These are phyloP conservation scores for Trichoderma pleuroti DNA, from an alignment of 2,329 filamentous ascomycete species.

Conservation along the genomic window DNA sequence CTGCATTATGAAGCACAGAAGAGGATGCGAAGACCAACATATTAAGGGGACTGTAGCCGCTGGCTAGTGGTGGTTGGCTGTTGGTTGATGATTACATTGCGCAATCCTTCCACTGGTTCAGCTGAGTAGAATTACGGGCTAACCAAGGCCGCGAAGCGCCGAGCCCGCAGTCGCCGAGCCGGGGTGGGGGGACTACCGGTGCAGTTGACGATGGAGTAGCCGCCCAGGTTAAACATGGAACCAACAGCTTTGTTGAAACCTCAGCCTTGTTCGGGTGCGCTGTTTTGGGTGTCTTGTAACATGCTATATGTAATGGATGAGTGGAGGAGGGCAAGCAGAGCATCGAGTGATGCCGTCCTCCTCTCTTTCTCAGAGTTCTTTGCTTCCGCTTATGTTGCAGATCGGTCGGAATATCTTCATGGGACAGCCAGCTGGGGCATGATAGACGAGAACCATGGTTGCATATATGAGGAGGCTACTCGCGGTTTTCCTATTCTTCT, in stretches of 20 bases:
- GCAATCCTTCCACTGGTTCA: background rate
- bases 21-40: background rate
- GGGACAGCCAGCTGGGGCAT: background rate
- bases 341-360: background rate
- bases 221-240: background rate
- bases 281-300: background rate
- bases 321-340: background rate
- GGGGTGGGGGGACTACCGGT: background rate
- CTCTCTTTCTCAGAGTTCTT: background rate
- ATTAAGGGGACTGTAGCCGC: background rate
- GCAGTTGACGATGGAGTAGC: background rate
- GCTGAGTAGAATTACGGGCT: background rate
- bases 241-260: background rate
- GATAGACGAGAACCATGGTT: background rate
- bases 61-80: background rate
- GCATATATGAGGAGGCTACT: background rate
- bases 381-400: background rate
- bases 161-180: background rate
- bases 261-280: background rate
- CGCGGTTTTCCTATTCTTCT: background rate
- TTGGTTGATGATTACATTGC: background rate
- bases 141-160: background rate
- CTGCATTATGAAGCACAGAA: background rate
- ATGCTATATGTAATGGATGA: background rate
- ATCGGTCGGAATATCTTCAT: background rate